Conservation (phyloP, 768 basidiomycete species). For the Auriculariales sp. region DNA sequence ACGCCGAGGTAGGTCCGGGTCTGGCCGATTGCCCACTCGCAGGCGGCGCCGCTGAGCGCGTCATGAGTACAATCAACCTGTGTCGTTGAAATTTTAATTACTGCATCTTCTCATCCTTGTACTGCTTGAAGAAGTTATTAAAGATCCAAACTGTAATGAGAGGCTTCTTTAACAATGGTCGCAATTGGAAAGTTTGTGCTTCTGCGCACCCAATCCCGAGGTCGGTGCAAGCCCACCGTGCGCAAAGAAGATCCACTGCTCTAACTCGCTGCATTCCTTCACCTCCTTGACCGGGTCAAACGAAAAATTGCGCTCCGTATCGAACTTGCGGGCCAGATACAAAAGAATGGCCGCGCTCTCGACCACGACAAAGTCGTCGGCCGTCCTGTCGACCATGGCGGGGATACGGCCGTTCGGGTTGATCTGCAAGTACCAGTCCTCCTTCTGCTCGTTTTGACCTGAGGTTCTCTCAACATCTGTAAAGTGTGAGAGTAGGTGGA, state of each 20-base stretch:
- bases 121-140: too few relatives aligned
- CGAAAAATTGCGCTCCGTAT: slow-evolving; percentile 19
- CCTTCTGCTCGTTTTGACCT: slow-evolving; percentile 76
- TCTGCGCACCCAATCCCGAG: too few relatives aligned
- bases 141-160: too few relatives aligned
- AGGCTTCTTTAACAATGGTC: too few relatives aligned
- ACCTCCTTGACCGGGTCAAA: slow-evolving; percentile 11
- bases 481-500: too few relatives aligned
- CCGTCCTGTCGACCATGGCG: slow-evolving; percentile 29
- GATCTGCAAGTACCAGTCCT: slow-evolving; percentile 48
- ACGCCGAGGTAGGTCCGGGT: too few relatives aligned
- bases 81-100: too few relatives aligned
- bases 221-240: slow-evolving; percentile 11
- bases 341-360: slow-evolving; percentile 23
- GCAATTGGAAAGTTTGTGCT: too few relatives aligned
- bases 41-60: too few relatives aligned
- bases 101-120: too few relatives aligned
- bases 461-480: slow-evolving; percentile 31
- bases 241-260: slow-evolving; percentile 19
- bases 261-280: slow-evolving; percentile 10
- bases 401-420: slow-evolving; percentile 43
- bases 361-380: slow-evolving; percentile 17
- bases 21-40: too few relatives aligned
- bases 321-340: slow-evolving; percentile 20
- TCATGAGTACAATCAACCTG: too few relatives aligned